phyloP scores from a whole-genome alignment of 139 green algal genomes.

The Micractinium sp. region DNA sequence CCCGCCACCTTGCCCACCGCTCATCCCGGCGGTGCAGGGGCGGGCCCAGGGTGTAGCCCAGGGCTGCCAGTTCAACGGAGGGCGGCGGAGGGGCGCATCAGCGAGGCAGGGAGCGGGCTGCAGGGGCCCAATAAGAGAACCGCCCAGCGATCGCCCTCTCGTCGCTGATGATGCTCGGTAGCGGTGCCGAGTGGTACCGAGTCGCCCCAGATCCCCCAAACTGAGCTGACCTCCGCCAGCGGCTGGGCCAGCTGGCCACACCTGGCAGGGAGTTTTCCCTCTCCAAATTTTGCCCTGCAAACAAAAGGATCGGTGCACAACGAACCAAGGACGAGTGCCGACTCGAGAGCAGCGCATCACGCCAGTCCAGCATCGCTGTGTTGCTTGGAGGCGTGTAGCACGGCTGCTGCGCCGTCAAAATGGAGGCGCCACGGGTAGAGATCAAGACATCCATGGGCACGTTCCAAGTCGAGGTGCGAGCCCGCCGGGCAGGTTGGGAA shows the following conservation, averaged over 20 bases:
- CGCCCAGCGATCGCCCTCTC: too few relatives aligned
- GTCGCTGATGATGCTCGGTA: background rate
- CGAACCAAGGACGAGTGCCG: background rate
- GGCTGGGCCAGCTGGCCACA: too few relatives aligned
- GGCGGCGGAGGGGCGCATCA: background rate
- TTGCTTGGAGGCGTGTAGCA: too few relatives aligned
- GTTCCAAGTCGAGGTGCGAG: slow-evolving; percentile 59
- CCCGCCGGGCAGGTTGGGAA: background rate
- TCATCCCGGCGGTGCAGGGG: background rate
- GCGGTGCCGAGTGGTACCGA: background rate
- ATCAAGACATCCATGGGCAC: slow-evolving; percentile 78
- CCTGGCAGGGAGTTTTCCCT: background rate
- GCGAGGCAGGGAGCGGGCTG: background rate
- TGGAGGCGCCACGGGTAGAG: slow-evolving; percentile 50
- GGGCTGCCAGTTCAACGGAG: background rate
- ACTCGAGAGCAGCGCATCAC: background rate
- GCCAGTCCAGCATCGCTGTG: too few relatives aligned
- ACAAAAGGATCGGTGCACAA: too few relatives aligned
- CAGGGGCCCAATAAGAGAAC: too few relatives aligned
- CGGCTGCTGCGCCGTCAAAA: background rate
- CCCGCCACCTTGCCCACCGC: too few relatives aligned
- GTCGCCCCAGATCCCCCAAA: background rate
- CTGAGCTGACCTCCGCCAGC: too few relatives aligned
- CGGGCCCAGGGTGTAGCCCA: background rate
- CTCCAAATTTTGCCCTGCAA: background rate